Evolutionary conservation across 108 stramenopile genomes (phyloP), one percentile per base, ranked within the genome.

Genomic region (Aureococcus anophagefferens): DNA sequence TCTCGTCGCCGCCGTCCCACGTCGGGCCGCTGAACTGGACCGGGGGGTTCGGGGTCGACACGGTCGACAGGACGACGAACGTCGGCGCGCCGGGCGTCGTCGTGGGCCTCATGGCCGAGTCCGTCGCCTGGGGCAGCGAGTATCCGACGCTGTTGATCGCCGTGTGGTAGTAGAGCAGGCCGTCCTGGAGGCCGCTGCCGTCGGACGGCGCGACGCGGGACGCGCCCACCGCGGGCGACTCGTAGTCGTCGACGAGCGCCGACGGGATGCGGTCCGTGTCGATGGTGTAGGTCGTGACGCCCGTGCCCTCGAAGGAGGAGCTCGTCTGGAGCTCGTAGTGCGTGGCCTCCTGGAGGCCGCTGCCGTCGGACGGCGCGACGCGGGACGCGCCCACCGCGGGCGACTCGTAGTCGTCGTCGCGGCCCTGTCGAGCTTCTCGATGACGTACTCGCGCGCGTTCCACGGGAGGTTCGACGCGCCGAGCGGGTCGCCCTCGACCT

Each of bases 1-100:
- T 84, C 21, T 76, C 77, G 67, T 86, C 89, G 33, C 92, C 92
- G 21, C 92, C 92, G 68, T 89, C 85, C 70, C 90, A 88, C 4
- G 74, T 64, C 15, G 92, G 92, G 28, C 85, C 71, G 33, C 76
- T 80, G 76, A 91, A 91, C 18, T 83, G 77, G 0, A 91, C 79
- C 66, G 87, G 78, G 13, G 91, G 80, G 75, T 82, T 69, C 31
- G 85, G 86, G 18, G 85, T 78, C 37, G 81, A 84, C 32, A 85
- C 65, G 33, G 89, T 88, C 62, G 80, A 81, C 30, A 93, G 68
- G 18, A 78, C 76, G 4, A 89, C 89, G 5, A 83, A 82, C 13
- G 87, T 90, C 14, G 89, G 89, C 14, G 85, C 79, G 5, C 85
- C 85, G n/a, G 92, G 90, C 7, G 88, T 78, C 21, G 87, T 79